phyloP scores from a whole-genome alignment of 768 basidiomycete genomes.

The Psilocybe cubensis region DNA sequence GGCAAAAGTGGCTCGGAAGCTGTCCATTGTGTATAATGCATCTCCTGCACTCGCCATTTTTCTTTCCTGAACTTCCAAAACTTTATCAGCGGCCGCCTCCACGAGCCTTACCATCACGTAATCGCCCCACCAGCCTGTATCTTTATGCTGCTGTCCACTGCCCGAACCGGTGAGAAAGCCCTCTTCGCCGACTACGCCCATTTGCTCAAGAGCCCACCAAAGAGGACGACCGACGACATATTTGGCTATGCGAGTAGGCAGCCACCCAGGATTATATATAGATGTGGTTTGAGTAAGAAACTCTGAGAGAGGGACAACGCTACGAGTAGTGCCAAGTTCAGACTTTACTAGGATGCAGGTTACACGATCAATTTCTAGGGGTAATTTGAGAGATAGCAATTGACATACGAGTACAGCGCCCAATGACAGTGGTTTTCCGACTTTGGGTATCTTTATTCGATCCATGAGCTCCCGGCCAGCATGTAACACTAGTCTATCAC shows the following conservation, averaged over 20 bases:
- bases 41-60: constrained; percentile 56
- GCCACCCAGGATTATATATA: constrained; percentile 70
- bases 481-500: constrained; percentile 62
- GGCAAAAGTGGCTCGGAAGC: constrained; percentile 66
- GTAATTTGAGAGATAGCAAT: background rate
- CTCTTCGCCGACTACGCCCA: constrained; percentile 74
- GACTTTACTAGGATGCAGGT: constrained; percentile 59
- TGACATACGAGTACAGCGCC: constrained; percentile 74
- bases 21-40: constrained; percentile 59
- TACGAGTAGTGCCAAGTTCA: constrained; percentile 55
- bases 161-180: constrained; percentile 33
- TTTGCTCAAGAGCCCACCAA: constrained; percentile 86
- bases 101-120: constrained; percentile 71
- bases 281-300: constrained; percentile 63
- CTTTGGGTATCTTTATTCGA: constrained; percentile 62
- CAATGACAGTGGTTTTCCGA: constrained; percentile 76
- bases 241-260: constrained; percentile 70
- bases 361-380: constrained; percentile 26
- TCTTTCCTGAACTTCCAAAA: constrained; percentile 47
- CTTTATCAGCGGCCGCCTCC: constrained; percentile 65
- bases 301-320: constrained; percentile 50
- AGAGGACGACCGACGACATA: constrained; percentile 78
- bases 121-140: constrained; percentile 67
- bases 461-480: constrained; percentile 61
- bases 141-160: constrained; percentile 29